These are phyloP conservation scores for Aspergillus sp. DNA, from an alignment of 2,329 filamentous ascomycete genomes.

Conservation along the genomic window DNA sequence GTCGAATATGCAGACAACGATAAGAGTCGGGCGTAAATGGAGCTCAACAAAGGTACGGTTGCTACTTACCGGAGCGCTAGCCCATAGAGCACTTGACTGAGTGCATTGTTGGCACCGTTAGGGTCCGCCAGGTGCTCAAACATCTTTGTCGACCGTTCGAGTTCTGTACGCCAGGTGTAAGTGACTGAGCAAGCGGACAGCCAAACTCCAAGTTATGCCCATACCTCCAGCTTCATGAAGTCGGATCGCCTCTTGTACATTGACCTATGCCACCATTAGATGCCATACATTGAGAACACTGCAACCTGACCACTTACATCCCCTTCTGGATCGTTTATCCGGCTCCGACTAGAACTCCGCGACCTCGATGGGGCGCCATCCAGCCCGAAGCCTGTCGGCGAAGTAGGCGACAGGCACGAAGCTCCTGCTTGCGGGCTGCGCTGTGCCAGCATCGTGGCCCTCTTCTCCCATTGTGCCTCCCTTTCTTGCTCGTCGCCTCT, in stretches of 20 bases:
- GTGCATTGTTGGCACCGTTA: conserved; percentile 80
- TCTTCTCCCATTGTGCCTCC: conserved; percentile 86
- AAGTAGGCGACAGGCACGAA: conserved; percentile 37
- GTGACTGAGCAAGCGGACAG: conserved; percentile 1
- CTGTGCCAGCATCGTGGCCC: conserved; percentile 83
- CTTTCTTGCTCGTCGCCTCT: conserved; percentile 53
- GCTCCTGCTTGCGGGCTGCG: conserved; percentile 48
- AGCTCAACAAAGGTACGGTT: neutral
- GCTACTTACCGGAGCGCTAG: conserved; percentile 75
- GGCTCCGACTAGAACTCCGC: conserved; percentile 37
- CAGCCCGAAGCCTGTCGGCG: conserved; percentile 15
- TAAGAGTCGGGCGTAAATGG: neutral
- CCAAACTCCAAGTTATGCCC: neutral
- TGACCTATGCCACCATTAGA: conserved; percentile 38
- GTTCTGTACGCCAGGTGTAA: conserved; percentile 48
- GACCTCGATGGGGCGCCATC: conserved; percentile 20
- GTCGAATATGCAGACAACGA: neutral
- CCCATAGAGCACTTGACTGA: conserved; percentile 94
- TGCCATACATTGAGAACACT: neutral
- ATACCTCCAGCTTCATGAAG: conserved; percentile 77
- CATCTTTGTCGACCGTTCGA: conserved; percentile 77
- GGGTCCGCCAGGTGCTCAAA: conserved; percentile 84
- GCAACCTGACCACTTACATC: conserved; percentile 34
- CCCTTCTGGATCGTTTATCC: conserved; percentile 32
- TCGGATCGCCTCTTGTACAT: conserved; percentile 93